Evolutionary conservation across 2,329 filamentous ascomycete species (phyloP).

Genomic region (Scleromitrula shiraiana): DNA sequence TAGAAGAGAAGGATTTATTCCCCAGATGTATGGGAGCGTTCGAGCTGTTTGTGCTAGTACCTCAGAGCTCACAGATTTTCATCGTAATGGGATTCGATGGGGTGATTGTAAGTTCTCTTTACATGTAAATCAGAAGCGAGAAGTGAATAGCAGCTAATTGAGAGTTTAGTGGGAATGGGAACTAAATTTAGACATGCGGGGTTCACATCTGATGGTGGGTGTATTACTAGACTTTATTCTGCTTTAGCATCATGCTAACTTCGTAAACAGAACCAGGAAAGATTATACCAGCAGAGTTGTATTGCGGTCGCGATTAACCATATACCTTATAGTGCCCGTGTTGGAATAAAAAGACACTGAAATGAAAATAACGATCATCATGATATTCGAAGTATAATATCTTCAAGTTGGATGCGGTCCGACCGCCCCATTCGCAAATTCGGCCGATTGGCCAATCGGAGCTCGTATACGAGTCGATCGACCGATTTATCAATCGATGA

Average conservation of each 20-base stretch:
- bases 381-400: too few relatives aligned
- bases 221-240: not conserved
- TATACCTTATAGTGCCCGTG: not conserved
- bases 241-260: not conserved
- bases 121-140: too few relatives aligned
- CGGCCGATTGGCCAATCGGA: too few relatives aligned
- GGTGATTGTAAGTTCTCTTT: conserved; percentile 14
- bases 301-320: conserved; percentile 13
- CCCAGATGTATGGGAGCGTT: conserved; percentile 20
- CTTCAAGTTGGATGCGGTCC: too few relatives aligned
- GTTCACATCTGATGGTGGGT: conserved; percentile 12
- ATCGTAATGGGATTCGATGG: conserved; percentile 12
- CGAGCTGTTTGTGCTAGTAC: conserved; percentile 17
- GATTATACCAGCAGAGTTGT: conserved; percentile 17
- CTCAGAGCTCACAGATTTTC: conserved; percentile 15
- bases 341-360: not conserved
- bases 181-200: conserved; percentile 17
- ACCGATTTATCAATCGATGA: too few relatives aligned
- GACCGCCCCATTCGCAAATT: too few relatives aligned
- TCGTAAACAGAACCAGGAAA: conserved; percentile 8
- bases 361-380: too few relatives aligned
- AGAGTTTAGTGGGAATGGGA: conserved; percentile 15
- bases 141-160: not conserved
- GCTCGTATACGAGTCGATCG: too few relatives aligned
- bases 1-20: conserved; percentile 17